A percentile compares a stretch with the other conserved stretches of the same genome.
Evolutionary conservation across 2,329 filamentous ascomycete genomes (phyloP).

Genomic region (Ascochyta viciae-villosae): DNA sequence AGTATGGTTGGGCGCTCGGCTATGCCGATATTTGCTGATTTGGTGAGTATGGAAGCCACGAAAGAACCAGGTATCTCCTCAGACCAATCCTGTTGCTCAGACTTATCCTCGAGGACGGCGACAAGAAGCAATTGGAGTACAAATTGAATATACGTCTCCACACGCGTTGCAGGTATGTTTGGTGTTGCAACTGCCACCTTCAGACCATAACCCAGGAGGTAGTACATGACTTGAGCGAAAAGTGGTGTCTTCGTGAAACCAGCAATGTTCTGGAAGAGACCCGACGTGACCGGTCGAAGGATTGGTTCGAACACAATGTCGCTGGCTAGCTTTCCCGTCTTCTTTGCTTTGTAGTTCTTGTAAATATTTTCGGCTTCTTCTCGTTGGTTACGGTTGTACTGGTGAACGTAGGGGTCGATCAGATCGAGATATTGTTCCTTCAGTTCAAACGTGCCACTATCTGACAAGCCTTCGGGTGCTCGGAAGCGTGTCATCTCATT

Average conservation of each 20-base stretch:
- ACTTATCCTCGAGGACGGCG: constrained; percentile 81
- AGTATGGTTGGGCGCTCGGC: constrained; percentile 56
- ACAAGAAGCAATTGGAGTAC: constrained; percentile 87
- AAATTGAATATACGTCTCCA: constrained; percentile 92
- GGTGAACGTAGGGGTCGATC: constrained; percentile 93
- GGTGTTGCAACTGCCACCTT: constrained; percentile 73
- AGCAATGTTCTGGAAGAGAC: constrained; percentile 78
- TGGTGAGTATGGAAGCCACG: constrained; percentile 72
- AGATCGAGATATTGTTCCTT: constrained; percentile 85
- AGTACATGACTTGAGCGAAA: constrained; percentile 90
- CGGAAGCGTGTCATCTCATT: constrained; percentile 90
- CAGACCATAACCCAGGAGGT: constrained; percentile 82
- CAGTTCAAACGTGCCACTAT: constrained; percentile 92
- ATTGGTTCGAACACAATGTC: constrained; percentile 94
- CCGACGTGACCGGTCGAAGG: constrained; percentile 75
- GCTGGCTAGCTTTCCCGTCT: constrained; percentile 77
- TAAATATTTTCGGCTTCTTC: constrained; percentile 94
- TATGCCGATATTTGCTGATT: constrained; percentile 58
- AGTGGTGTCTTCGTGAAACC: constrained; percentile 82
- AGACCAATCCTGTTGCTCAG: constrained; percentile 51
- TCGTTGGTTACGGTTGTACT: constrained; percentile 95
- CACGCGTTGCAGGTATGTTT: constrained; percentile 77
- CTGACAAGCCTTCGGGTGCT: constrained; percentile 86
- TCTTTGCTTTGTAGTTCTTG: constrained; percentile 85
- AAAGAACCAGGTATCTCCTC: constrained; percentile 68